Evolutionary conservation across 2,329 filamentous ascomycete genomes (phyloP).

Genomic region (Arthroderma sp.): DNA sequence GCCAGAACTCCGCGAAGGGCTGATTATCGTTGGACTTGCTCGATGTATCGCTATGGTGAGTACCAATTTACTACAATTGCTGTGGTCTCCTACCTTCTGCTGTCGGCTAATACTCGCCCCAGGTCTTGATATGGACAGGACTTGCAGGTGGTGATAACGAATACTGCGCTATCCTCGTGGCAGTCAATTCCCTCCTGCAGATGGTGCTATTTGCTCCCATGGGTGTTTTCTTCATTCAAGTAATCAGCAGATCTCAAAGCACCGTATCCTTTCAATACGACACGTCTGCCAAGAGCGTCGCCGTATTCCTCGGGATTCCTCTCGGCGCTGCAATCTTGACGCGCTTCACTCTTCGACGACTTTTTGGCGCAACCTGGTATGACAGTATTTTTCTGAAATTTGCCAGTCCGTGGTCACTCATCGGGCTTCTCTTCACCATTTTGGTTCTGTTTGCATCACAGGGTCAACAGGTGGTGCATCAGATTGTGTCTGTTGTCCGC

Average conservation of each 20-base stretch:
- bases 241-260: slow-evolving; percentile 45
- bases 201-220: slow-evolving; percentile 61
- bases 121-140: slow-evolving; percentile 63
- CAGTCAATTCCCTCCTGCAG: slow-evolving; percentile 61
- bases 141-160: slow-evolving; percentile 64
- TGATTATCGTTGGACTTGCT: slow-evolving; percentile 72
- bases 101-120: neutral
- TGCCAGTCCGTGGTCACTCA: slow-evolving; percentile 59
- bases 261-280: slow-evolving; percentile 43
- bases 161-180: slow-evolving; percentile 72
- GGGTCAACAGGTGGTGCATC: slow-evolving; percentile 60
- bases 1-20: slow-evolving; percentile 42
- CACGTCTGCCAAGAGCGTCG: slow-evolving; percentile 65
- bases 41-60: slow-evolving; percentile 78
- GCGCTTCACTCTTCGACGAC: slow-evolving; percentile 45
- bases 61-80: neutral
- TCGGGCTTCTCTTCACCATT: slow-evolving; percentile 79
- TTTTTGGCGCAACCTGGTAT: slow-evolving; percentile 50
- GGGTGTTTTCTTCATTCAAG: slow-evolving; percentile 54
- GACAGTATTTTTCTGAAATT: slow-evolving; percentile 56
- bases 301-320: slow-evolving; percentile 73
- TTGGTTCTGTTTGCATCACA: slow-evolving; percentile 75
- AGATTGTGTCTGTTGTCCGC: slow-evolving; percentile 69
- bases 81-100: neutral
- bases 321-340: slow-evolving; percentile 69